phyloP scores from a whole-genome alignment of 257 asterid genomes.

The Mitragyna speciosa region DNA sequence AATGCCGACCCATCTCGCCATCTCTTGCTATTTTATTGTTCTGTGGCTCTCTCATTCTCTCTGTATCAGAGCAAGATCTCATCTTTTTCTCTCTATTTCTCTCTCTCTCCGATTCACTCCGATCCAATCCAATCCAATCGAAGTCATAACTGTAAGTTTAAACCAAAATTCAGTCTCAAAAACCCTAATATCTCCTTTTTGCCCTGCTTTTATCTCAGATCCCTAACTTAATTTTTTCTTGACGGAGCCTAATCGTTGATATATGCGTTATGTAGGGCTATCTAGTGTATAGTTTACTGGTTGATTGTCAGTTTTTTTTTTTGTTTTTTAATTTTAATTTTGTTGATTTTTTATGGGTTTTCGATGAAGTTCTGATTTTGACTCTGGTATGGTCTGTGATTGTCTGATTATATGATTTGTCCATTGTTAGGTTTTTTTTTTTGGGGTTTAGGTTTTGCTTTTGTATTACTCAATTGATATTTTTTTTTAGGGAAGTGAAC shows the following conservation, averaged over 20 bases:
- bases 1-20: conserved; percentile 32
- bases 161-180: not conserved
- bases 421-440: not conserved
- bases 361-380: conserved; percentile 25
- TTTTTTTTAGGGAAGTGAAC: conserved; percentile 23
- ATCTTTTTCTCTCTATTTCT: conserved; percentile 32
- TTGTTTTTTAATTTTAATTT: not conserved
- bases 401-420: conserved; percentile 13
- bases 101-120: conserved; percentile 42
- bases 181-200: conserved; percentile 22
- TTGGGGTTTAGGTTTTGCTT: not conserved
- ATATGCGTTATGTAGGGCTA: conserved; percentile 11
- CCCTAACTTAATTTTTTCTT: conserved; percentile 8
- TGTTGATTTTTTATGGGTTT: not conserved
- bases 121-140: conserved; percentile 44
- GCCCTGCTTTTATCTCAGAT: conserved; percentile 14
- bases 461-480: not conserved
- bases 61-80: conserved; percentile 28
- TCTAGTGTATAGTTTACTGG: conserved; percentile 21
- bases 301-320: conserved; percentile 11
- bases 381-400: conserved; percentile 12
- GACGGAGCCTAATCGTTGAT: not conserved
- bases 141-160: conserved; percentile 45
- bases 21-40: conserved; percentile 29
- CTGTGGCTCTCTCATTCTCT: conserved; percentile 44